phyloP scores from a whole-genome alignment of 176 grass and related monocot genomes.

The maize (Zea mays) region Zm-B73-REFERENCE-NAM-5.0 NC_050096.1:183935001-183935500 shows the following conservation, averaged over 20 bases:
- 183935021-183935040: constrained; percentile 60
- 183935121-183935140: constrained; percentile 44
- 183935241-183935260: constrained; percentile 61
- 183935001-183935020: constrained; percentile 73
- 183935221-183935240: constrained; percentile 20
- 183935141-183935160: constrained; percentile 32
- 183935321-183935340: no score
- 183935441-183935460: no score
- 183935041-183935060: constrained; percentile 33
- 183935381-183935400: no score
- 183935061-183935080: constrained; percentile 43
- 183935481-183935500: no score
- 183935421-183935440: no score
- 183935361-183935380: no score
- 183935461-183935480: no score
- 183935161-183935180: constrained; percentile 48
- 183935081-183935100: constrained; percentile 22
- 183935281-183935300: not conserved
- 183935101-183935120: constrained; percentile 34
- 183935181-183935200: constrained; percentile 42
- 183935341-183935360: no score
- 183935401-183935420: no score
- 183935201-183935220: constrained; percentile 43
- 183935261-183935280: constrained; percentile 28
- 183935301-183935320: no score